Conservation (phyloP, 257 asterid species). For the Nemophila menziesii region DNA sequence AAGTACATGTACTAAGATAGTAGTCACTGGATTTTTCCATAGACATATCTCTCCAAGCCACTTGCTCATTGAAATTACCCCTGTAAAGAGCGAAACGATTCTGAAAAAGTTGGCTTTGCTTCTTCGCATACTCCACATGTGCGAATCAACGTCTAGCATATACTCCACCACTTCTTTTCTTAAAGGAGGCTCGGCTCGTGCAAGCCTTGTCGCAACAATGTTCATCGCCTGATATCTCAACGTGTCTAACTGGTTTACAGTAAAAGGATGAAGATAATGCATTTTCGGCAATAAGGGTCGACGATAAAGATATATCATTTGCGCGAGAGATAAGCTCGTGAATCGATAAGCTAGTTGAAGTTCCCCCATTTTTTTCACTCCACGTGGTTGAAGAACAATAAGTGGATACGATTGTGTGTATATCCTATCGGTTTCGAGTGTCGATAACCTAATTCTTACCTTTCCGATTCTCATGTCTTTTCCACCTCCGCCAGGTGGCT, state of each 20-base stretch:
- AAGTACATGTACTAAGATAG: constrained; percentile 13
- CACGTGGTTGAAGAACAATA: constrained; percentile 13
- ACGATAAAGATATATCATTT: constrained; percentile 15
- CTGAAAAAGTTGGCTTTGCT: constrained; percentile 22
- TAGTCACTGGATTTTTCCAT: constrained; percentile 18
- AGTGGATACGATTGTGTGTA: constrained; percentile 19
- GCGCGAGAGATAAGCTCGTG: constrained; percentile 11
- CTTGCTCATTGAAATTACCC: constrained; percentile 14
- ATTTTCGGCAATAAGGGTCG: constrained; percentile 15
- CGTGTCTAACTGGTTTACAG: constrained; percentile 14
- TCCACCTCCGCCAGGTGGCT: constrained; percentile 1
- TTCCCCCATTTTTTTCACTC: constrained; percentile 19
- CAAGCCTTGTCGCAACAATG: constrained; percentile 13
- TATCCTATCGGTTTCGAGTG: constrained; percentile 16
- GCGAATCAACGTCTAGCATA: constrained; percentile 18
- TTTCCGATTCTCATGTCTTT: constrained; percentile 14
- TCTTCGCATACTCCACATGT: constrained; percentile 19
- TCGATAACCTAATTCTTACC: constrained; percentile 16
- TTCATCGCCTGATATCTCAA: constrained; percentile 17
- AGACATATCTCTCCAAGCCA: constrained; percentile 14
- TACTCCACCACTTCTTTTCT: constrained; percentile 16
- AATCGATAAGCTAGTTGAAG: constrained; percentile 16
- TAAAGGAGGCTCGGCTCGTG: constrained; percentile 18
- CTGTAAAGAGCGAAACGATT: constrained; percentile 12
- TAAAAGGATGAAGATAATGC: constrained; percentile 16